Percentiles rank a stretch among this genome's conserved stretches.
These are phyloP conservation scores for Dothistroma septosporum DNA, from an alignment of 2,329 filamentous ascomycete genomes.

Conservation along the genomic window DNA sequence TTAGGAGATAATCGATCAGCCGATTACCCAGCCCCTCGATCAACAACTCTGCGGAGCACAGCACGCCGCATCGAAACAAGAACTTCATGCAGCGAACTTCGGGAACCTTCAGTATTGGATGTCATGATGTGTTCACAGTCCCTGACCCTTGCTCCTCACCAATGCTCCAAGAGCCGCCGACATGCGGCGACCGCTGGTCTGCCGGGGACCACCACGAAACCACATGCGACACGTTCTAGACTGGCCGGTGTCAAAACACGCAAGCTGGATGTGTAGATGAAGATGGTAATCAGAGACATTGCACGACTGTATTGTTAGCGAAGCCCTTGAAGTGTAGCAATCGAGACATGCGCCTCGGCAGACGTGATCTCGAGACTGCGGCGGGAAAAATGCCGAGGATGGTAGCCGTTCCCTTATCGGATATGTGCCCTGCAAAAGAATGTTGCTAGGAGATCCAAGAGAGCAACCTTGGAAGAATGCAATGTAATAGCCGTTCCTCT, in stretches of 20 bases:
- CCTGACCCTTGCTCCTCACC: background rate
- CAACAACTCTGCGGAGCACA: background rate
- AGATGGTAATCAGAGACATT: background rate
- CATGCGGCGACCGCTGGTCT: background rate
- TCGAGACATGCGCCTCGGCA: too few species aligned
- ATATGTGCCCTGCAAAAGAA: background rate
- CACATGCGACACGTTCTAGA: background rate
- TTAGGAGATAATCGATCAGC: background rate
- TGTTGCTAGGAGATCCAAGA: background rate
- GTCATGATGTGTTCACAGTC: background rate
- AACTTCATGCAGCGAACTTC: background rate
- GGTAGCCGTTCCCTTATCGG: background rate
- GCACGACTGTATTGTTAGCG: background rate
- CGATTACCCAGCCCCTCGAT: background rate
- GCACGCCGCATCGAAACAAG: background rate
- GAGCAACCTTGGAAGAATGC: background rate
- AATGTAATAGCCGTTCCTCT: background rate
- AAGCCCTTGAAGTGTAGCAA: too few species aligned
- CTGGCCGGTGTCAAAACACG: background rate
- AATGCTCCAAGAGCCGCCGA: background rate
- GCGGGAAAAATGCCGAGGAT: background rate
- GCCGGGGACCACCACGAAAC: background rate
- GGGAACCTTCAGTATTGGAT: background rate
- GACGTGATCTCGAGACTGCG: too few species aligned
- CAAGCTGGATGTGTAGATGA: background rate